Percentiles rank a stretch among this genome's conserved stretches.
These are phyloP conservation scores for Oenanthe sinensis DNA, from an alignment of 129 eudicot species.

Conservation along the genomic window DNA sequence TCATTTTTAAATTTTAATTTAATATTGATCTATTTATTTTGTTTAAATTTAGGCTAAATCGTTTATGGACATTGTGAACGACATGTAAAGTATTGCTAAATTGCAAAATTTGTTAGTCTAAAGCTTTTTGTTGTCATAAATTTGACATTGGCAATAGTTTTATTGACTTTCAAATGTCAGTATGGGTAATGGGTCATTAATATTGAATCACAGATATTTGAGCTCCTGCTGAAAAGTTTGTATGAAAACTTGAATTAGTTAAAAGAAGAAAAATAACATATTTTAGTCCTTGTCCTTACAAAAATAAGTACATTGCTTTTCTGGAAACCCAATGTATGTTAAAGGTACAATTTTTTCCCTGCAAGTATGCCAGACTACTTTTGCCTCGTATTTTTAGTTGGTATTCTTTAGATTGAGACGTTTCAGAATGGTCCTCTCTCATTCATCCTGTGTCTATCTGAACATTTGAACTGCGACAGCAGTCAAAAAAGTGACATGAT, in stretches of 20 bases:
- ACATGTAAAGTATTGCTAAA: not conserved
- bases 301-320: not conserved
- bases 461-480: not conserved
- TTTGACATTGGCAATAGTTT: not conserved
- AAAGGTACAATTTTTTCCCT: not conserved
- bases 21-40: not conserved
- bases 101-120: not conserved
- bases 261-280: not conserved
- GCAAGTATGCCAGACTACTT: not conserved
- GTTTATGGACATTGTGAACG: not conserved
- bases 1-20: not conserved
- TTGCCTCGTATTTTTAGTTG: not conserved
- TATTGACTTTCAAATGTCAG: not conserved
- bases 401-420: not conserved
- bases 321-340: not conserved
- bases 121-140: not conserved
- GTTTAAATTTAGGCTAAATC: not conserved
- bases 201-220: not conserved
- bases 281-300: not conserved
- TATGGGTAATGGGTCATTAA: not conserved
- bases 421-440: not conserved
- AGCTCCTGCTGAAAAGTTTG: not conserved
- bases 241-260: not conserved
- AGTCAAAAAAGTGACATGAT: not conserved
- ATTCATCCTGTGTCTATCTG: not conserved